Conservation (phyloP, 768 basidiomycete species). For the Xerocomellus chrysenteron region DNA sequence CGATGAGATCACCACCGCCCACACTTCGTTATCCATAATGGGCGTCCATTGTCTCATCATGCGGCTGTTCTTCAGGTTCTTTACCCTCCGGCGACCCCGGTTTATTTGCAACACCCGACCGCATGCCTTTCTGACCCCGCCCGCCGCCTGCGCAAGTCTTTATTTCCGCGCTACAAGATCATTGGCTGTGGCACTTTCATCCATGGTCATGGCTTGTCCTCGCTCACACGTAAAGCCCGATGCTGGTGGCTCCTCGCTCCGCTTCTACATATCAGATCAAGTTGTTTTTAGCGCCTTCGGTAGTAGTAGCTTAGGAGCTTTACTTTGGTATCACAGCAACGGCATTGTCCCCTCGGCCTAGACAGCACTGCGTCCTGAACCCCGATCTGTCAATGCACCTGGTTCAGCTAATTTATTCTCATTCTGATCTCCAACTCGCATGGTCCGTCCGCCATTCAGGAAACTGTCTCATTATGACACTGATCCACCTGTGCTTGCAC, state of each 20-base stretch:
- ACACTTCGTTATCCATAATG: constrained; percentile 21
- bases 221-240: constrained; percentile 31
- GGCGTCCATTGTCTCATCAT: constrained; percentile 28
- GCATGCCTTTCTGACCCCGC: constrained; percentile 23
- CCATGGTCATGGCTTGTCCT: constrained; percentile 9
- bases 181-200: constrained; percentile 13
- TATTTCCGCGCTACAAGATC: constrained; percentile 26
- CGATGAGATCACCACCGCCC: constrained; percentile 10
- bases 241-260: constrained; percentile 11
- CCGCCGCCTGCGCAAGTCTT: constrained; percentile 12
- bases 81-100: constrained; percentile 23
- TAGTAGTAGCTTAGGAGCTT: constrained; percentile 17
- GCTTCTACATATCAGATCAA: constrained; percentile 19
- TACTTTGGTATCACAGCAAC: constrained; percentile 10
- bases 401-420: constrained; percentile 14
- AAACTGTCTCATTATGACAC: constrained; percentile 23
- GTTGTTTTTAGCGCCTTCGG: constrained; percentile 22
- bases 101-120: constrained; percentile 26
- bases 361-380: constrained; percentile 1
- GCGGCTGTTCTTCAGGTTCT: constrained; percentile 16
- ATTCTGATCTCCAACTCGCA: constrained; percentile 15
- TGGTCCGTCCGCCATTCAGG: constrained; percentile 16
- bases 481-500: background rate
- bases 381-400: constrained; percentile 20
- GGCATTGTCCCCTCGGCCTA: constrained; percentile 18